Evolutionary conservation across 352 stramenopile species (phyloP), one percentile per base, ranked within the genome.

Genomic region (Phytopythium cucurbitacearum): DNA sequence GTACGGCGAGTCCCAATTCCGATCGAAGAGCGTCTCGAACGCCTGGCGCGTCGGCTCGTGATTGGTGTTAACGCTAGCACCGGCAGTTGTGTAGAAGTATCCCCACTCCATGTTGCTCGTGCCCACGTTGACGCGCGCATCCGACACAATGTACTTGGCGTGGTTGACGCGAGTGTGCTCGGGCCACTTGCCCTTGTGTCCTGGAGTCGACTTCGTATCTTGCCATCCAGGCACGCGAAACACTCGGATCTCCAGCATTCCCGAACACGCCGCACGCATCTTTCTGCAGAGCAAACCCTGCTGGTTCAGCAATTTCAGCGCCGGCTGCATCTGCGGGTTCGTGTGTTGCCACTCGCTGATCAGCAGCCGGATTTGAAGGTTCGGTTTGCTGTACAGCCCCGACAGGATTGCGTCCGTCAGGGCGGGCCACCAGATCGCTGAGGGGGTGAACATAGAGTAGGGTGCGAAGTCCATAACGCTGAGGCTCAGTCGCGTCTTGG

Each of bases 51-150:
- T 86, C 10, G 57, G 35, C 35, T 78, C 63, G 59, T 89, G 67
- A 54, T 92, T 73, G n/a, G 77, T 90, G 55, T 94, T 92, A 32
- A 94, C 60, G 38, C 79, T 91, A 16, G 73, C 75, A 13, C 81
- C 84, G 16, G 84, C 80, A 9, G 81, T 92, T 12, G 84, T 87
- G 72, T 94, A 87, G 56, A 92, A 94, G 59, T 94, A 94, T 8
- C 79, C 76, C 84, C 84, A 91, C 65, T 89, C 78, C 78, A 91
- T 91, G 63, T 94, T 94, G 57, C 81, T 92, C 36, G 81, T 92
- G 21, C 84, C 81, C n/a, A 94, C 64, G 57, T 94, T 94, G 34
- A 74, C 79, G n/a, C 79, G 80, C 54, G 56, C 38, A 59, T 94
- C 84, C 0, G 73, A 91, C 50, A 94, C 80, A 59, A 94, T 87